Base-by-base conservation (phyloP, 345 rosid genomes). In the Populus pruinosa region DNA sequence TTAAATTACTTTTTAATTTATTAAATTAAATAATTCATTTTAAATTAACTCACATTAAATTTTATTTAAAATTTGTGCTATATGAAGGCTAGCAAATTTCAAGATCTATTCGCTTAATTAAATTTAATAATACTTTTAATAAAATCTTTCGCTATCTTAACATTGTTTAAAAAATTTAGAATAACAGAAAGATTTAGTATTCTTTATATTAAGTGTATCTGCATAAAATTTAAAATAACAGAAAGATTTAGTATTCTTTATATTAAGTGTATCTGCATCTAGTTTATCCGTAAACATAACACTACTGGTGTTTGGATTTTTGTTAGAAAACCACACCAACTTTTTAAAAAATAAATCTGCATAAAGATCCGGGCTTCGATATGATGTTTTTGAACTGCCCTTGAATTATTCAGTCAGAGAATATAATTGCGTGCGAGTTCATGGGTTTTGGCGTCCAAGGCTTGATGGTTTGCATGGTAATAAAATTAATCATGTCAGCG, bases 1-100 rank as follows among this genome's bases (percentile, higher is more conserved):
- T 3, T 5, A 3, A 0, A 0, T 33, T 33, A 5, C 0, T 0
- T 33, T 33, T 4, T 0, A 0, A 33, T 5, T 0, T 33, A 33
- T 33, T 33, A 4, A 33, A 33, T 33, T 33, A 0, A 33, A 33
- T 4, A 5, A 33, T 33, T 33, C 0, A 33, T 0, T 33, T 33
- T 33, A 3, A 0, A 4, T 33, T 0, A 33, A n/a, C n/a, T n/a
- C n/a, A n/a, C n/a, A n/a, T n/a, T 0, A 5, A 33, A 5, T 0
- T 33, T 33, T 0, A 33, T 33, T 33, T 33, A 5, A 33, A 5
- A 33, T 5, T 33, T 0, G 5, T 4, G 5, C 0, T 4, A 33
- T 0, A 0, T 0, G 3, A 33, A n/a, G n/a, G n/a, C n/a, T n/a
- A 0, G 5, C 1, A 33, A 0, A 0, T 33, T 33, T 33, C 0